Evolutionary conservation across 352 stramenopile genomes (phyloP).

Genomic region (Globisporangium takayamanum): DNA sequence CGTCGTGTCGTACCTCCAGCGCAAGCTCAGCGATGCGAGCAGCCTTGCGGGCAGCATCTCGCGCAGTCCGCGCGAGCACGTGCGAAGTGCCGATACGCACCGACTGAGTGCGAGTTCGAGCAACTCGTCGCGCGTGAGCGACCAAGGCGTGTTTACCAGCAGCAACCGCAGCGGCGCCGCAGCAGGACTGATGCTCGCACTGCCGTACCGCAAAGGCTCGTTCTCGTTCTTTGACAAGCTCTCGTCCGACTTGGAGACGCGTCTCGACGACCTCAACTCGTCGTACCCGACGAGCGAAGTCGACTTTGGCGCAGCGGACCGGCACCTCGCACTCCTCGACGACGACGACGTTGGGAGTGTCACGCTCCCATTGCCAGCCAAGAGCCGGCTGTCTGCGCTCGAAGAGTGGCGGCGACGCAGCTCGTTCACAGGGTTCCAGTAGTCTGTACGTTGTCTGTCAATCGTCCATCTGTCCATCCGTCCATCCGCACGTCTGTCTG

Average conservation of each 20-base stretch:
- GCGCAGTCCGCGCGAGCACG: conserved; percentile 35
- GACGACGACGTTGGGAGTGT: conserved; percentile 5
- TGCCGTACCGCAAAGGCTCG: conserved; percentile 57
- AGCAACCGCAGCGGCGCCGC: conserved; percentile 32
- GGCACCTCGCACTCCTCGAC: background rate
- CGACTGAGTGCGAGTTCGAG: conserved; percentile 67
- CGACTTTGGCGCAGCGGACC: conserved; percentile 3
- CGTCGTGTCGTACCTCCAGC: conserved; percentile 83
- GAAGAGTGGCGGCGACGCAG: conserved; percentile 14
- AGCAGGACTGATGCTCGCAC: conserved; percentile 3
- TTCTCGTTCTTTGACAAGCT: conserved; percentile 88
- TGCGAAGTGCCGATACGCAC: conserved; percentile 16
- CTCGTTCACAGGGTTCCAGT: conserved; percentile 10
- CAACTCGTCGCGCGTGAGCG: conserved; percentile 46
- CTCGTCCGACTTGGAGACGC: conserved; percentile 60
- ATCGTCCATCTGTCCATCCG: too few relatives aligned
- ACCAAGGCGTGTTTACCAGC: conserved; percentile 29
- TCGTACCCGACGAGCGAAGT: conserved; percentile 29
- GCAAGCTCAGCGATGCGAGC: conserved; percentile 77
- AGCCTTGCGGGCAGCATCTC: conserved; percentile 61
- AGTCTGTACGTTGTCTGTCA: too few relatives aligned
- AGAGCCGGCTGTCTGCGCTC: conserved; percentile 3
- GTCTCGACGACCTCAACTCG: conserved; percentile 43
- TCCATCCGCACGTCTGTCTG: background rate
- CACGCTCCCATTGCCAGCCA: conserved; percentile 12